A percentile compares a stretch with the other conserved stretches of the same genome.
phyloP scores from a whole-genome alignment of 257 asterid genomes.

The Nicotiana sylvestris region DNA sequence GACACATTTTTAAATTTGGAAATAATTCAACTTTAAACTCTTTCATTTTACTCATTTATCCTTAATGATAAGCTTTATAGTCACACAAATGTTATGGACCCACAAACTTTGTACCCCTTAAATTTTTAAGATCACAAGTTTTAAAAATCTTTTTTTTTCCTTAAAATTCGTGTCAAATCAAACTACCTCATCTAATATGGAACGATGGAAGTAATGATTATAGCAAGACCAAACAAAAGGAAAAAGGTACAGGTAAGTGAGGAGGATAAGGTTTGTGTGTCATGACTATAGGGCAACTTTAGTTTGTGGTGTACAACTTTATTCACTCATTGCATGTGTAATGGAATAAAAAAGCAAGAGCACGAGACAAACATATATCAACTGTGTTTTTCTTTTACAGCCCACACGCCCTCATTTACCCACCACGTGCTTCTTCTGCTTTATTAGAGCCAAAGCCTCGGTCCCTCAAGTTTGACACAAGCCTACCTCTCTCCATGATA shows the following conservation, averaged over 20 bases:
- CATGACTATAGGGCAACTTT: neutral
- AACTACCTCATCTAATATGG: too few relatives aligned
- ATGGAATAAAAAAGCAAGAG: neutral
- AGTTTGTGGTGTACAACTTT: neutral
- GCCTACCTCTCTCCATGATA: neutral
- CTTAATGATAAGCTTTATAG: too few relatives aligned
- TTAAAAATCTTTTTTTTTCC: too few relatives aligned
- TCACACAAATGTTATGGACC: too few relatives aligned
- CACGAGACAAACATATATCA: constrained; percentile 29
- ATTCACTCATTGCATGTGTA: neutral
- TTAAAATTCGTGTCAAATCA: too few relatives aligned
- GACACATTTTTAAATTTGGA: too few relatives aligned
- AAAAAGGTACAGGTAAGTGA: neutral
- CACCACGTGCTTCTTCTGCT: constrained; percentile 23
- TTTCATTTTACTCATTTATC: too few relatives aligned
- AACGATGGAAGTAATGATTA: neutral
- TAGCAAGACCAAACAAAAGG: neutral
- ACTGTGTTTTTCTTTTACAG: constrained; percentile 18
- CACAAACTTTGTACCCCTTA: too few relatives aligned
- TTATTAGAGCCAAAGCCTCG: neutral
- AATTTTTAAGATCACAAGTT: too few relatives aligned
- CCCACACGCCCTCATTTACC: constrained; percentile 32
- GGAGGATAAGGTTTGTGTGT: neutral
- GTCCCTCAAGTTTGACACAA: neutral
- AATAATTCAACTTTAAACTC: too few relatives aligned